Conservation (phyloP, 2,329 filamentous ascomycete species). For the Balansia obtecta region DNA sequence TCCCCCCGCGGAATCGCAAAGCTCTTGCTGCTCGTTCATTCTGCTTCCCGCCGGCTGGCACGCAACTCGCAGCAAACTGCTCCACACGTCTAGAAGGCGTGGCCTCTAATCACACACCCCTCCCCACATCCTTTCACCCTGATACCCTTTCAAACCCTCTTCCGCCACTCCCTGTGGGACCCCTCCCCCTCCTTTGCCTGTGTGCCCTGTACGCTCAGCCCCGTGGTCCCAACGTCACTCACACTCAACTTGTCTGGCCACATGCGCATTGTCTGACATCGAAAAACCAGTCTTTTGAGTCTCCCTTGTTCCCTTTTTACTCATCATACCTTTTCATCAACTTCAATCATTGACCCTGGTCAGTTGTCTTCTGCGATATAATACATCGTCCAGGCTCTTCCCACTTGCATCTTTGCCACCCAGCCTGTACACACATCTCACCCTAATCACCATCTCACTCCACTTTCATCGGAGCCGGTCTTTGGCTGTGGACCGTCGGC, state of each 20-base stretch:
- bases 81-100: neutral
- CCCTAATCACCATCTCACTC: neutral
- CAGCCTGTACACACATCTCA: neutral
- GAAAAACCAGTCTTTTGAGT: conserved; percentile 8
- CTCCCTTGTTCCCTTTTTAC: conserved; percentile 11
- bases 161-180: conserved; percentile 1
- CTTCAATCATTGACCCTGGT: conserved; percentile 9
- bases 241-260: conserved; percentile 20
- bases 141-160: conserved; percentile 5
- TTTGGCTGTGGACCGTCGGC: conserved; percentile 4
- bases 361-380: conserved; percentile 8
- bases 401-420: neutral
- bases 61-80: neutral
- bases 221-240: conserved; percentile 31
- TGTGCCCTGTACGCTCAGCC: conserved; percentile 22
- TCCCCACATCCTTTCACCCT: neutral
- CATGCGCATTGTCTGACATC: conserved; percentile 17
- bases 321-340: conserved; percentile 11
- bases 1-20: too few relatives aligned
- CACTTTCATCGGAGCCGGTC: conserved; percentile 4
- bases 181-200: neutral
- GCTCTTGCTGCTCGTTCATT: neutral
- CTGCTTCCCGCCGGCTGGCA: neutral
- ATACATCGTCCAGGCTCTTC: conserved; percentile 3
- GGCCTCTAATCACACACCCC: neutral